A percentile compares a stretch with the other conserved stretches of the same genome.
These are phyloP conservation scores for Cicer pinnatifidum DNA, from an alignment of 306 rosid species.

Conservation along the genomic window DNA sequence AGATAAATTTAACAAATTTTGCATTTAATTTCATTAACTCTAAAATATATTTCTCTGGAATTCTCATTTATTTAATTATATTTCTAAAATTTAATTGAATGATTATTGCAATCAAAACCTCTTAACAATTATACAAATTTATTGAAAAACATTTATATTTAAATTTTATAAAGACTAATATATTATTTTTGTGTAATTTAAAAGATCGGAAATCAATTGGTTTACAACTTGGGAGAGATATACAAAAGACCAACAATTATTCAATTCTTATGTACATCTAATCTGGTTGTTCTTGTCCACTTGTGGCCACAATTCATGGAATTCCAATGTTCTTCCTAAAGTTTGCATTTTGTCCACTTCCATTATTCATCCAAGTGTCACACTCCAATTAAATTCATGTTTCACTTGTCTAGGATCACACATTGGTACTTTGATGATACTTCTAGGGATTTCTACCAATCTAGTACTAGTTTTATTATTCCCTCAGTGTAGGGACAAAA, in stretches of 20 bases:
- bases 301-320: constrained; percentile 37
- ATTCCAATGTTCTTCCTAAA: constrained; percentile 16
- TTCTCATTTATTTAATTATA: too few relatives aligned
- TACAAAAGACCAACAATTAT: not conserved
- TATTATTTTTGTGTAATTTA: too few relatives aligned
- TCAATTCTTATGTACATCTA: constrained; percentile 25
- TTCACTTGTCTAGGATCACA: constrained; percentile 17
- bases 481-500: too few relatives aligned
- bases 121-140: too few relatives aligned
- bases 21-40: too few relatives aligned
- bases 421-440: constrained; percentile 10
- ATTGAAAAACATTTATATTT: too few relatives aligned
- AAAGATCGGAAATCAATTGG: not conserved
- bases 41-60: too few relatives aligned
- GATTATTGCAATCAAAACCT: too few relatives aligned
- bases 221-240: not conserved
- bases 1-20: too few relatives aligned
- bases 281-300: constrained; percentile 10
- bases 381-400: constrained; percentile 13
- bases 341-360: constrained; percentile 1
- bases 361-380: constrained; percentile 38
- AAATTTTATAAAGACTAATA: too few relatives aligned
- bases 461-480: too few relatives aligned
- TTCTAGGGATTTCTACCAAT: constrained; percentile 12
- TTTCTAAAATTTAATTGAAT: too few relatives aligned